phyloP scores from a whole-genome alignment of 345 rosid species.

The Citrus reticulata region DNA sequence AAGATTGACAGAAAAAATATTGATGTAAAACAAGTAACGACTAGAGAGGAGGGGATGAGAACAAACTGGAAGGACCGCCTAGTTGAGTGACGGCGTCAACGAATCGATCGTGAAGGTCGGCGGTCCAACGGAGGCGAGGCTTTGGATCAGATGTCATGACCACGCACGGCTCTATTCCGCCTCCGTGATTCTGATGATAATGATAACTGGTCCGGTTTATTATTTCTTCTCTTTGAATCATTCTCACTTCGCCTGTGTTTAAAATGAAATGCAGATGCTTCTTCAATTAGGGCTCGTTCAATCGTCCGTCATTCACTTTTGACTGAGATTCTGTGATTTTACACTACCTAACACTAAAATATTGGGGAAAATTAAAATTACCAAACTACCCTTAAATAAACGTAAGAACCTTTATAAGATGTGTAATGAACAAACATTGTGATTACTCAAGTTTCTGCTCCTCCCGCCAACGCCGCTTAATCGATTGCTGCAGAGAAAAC shows the following conservation, averaged over 20 bases:
- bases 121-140: conserved; percentile 91
- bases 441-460: no score
- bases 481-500: no score
- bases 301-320: neutral
- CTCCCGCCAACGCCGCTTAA: no score
- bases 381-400: neutral
- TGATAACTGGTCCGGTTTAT: conserved; percentile 3
- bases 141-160: conserved; percentile 89
- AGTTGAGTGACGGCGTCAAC: conserved; percentile 88
- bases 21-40: no score
- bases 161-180: conserved; percentile 49
- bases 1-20: no score
- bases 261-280: conserved; percentile 17
- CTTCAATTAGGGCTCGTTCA: neutral
- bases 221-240: conserved; percentile 32
- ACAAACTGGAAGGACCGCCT: conserved; percentile 78
- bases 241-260: conserved; percentile 12
- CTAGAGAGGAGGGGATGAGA: neutral
- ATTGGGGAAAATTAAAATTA: neutral
- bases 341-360: neutral
- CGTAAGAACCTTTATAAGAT: no score
- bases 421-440: no score
- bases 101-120: conserved; percentile 88
- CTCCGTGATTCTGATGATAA: conserved; percentile 12
- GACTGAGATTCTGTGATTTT: neutral